Percentiles rank a stretch among this genome's conserved stretches.
These are phyloP conservation scores for Boletellus ananas DNA, from an alignment of 768 basidiomycete species.

Conservation along the genomic window DNA sequence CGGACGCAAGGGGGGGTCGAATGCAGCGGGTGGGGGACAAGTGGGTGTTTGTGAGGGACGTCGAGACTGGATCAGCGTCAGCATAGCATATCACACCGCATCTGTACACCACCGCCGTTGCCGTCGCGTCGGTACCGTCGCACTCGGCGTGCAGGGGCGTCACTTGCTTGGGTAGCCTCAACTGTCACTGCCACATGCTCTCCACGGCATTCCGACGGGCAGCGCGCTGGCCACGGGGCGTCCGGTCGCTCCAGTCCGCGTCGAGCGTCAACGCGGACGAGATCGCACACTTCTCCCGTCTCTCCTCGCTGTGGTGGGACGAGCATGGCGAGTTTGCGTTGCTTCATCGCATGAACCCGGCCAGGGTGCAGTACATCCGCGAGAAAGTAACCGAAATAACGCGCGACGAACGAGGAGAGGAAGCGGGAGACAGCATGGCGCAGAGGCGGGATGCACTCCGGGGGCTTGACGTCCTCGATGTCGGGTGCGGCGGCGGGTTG, in stretches of 20 bases:
- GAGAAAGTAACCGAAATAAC: conserved; percentile 65
- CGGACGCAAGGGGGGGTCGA: conserved; percentile 34
- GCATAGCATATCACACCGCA: conserved; percentile 18
- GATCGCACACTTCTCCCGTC: conserved; percentile 83
- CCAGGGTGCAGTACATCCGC: conserved; percentile 76
- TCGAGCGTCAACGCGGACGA: conserved; percentile 65
- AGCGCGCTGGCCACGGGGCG: conserved; percentile 3
- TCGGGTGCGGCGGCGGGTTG: conserved; percentile 95
- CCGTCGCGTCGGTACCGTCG: not conserved
- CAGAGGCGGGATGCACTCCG: conserved; percentile 40
- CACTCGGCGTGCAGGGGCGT: not conserved
- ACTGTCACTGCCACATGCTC: conserved; percentile 15
- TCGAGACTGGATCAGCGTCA: conserved; percentile 16
- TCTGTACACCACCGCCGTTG: conserved; percentile 19
- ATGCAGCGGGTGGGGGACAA: conserved; percentile 72
- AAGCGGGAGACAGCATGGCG: conserved; percentile 27
- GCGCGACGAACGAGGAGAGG: conserved; percentile 49
- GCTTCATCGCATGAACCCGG: conserved; percentile 94
- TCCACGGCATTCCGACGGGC: conserved; percentile 16
- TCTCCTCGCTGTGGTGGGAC: conserved; percentile 95
- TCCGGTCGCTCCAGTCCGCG: conserved; percentile 21
- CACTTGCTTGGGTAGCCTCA: no score
- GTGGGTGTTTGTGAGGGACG: conserved; percentile 64
- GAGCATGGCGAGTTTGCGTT: conserved; percentile 86
- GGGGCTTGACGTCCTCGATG: conserved; percentile 76